Base-by-base conservation (phyloP, 1,284 basidiomycete genomes). In the Cutaneotrichosporon sp. region DNA sequence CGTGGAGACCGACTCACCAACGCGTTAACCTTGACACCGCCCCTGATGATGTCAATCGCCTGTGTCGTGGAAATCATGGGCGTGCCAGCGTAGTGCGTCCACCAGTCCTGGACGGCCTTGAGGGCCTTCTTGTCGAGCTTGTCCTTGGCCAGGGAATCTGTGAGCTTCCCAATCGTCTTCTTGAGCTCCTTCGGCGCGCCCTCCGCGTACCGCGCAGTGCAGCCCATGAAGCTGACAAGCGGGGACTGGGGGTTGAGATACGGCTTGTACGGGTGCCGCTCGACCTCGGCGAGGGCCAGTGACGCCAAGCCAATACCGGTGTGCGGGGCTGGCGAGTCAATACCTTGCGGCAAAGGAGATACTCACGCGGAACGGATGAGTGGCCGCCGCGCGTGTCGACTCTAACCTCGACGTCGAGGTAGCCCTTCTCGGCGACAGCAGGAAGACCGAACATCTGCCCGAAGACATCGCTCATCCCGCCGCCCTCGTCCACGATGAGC, bases 331-430 rank as follows among this genome's bases (percentile, higher is more conserved):
- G 37, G 37, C 26, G n/a, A n/a, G 22, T 32, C 5, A 52, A 47
- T 5, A 29, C 9, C 31, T 5, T 33, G 61, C 63, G 12, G 2
- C 19, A 11, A 17, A 26, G 25, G 24, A 22, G 8, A 22, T 27
- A 63, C 31, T 70, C 56, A 48, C 46, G 83, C 16, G 84, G 84
- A 9, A 78, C 74, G 46, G 81, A 84, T 5, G 83, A 84, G 66
- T 87, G 85, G 0, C 86, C 85, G 9, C 85, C 86, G 2, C 79
- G 77, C 3, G 83, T 80, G 19, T 77, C 64, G 16, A 85, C 79
- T 16, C 77, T 73, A 34, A 85, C 68, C 22, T 77, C 76, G 24
- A 82, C 76, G 58, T 85, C 80, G 35, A 83, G 58, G 61, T 82
- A 81, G 0, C 85, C 85, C 65, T 86, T 87, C 74, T 87, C 85